Conservation (phyloP, 2,329 filamentous ascomycete genomes). For the Neurospora crassa region DNA sequence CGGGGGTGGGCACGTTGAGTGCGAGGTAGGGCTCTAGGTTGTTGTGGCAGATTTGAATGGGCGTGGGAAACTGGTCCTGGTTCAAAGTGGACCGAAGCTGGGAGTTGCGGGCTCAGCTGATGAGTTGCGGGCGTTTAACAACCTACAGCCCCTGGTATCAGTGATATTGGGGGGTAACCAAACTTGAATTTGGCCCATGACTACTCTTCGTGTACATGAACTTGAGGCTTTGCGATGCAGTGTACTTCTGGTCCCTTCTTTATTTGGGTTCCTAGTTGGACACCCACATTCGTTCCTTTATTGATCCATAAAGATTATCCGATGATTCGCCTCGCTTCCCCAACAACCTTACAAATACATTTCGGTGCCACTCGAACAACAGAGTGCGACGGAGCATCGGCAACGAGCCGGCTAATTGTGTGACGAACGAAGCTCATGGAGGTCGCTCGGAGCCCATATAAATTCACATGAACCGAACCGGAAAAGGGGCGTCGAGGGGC, state of each 20-base stretch:
- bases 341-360: background rate
- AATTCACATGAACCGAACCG: background rate
- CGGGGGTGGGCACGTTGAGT: background rate
- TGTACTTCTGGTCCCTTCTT: background rate
- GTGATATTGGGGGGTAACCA: background rate
- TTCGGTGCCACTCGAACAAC: background rate
- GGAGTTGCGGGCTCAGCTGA: background rate
- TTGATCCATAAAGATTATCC: background rate
- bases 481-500: background rate
- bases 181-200: background rate
- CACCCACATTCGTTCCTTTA: background rate
- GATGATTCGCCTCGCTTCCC: background rate
- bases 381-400: background rate
- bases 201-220: background rate
- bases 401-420: background rate
- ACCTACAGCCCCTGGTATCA: background rate
- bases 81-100: background rate
- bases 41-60: background rate
- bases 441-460: background rate
- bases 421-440: background rate
- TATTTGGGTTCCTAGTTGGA: background rate
- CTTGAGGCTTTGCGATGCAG: background rate
- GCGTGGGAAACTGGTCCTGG: background rate
- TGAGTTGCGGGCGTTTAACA: background rate
- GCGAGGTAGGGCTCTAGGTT: background rate